Evolutionary conservation across 371 early-diverging fungal genomes (phyloP).

Genomic region (Funneliformis caledonium): DNA sequence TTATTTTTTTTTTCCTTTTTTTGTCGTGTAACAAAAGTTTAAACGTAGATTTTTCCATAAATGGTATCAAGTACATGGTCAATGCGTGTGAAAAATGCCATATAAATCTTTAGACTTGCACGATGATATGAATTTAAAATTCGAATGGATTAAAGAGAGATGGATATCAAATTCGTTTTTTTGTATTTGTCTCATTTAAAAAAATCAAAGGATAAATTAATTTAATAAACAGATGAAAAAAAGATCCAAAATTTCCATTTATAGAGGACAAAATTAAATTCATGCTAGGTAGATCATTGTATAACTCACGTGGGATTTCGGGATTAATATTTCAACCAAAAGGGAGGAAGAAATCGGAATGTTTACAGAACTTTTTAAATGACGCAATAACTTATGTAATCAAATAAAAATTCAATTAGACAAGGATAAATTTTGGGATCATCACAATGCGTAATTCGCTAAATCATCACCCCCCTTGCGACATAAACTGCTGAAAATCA

Average conservation of each 20-base stretch:
- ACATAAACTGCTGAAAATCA: too few relatives aligned
- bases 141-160: neutral
- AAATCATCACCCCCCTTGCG: too few relatives aligned
- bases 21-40: neutral
- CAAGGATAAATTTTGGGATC: neutral
- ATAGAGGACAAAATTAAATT: neutral
- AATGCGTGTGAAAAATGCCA: neutral
- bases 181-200: neutral
- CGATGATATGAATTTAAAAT: too few relatives aligned
- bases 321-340: neutral
- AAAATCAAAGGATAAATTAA: neutral
- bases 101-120: neutral
- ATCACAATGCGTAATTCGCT: too few relatives aligned
- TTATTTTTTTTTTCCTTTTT: neutral
- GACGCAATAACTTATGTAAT: neutral
- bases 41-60: neutral
- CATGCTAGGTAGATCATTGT: neutral
- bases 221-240: too few relatives aligned
- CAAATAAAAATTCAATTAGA: neutral
- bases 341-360: neutral
- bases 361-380: neutral
- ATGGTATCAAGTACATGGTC: neutral
- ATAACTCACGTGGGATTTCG: neutral
- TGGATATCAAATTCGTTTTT: neutral
- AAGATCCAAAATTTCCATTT: neutral